Conservation (phyloP, 306 rosid genomes). For the Quercus wislizeni region DNA sequence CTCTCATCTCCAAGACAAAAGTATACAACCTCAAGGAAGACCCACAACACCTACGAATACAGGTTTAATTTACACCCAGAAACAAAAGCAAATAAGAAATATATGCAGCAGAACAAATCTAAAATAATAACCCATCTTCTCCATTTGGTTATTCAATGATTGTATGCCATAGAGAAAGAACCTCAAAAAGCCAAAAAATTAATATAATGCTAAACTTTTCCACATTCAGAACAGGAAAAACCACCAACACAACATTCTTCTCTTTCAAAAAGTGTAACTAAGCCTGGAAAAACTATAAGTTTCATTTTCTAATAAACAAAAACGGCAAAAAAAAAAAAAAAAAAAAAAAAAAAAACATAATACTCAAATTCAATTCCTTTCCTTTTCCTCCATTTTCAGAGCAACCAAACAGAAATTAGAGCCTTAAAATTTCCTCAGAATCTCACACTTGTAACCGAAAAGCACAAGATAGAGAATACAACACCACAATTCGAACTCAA, state of each 20-base stretch:
- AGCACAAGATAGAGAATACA: constrained; percentile 44
- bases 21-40: too few relatives aligned
- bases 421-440: constrained; percentile 31
- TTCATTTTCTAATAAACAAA: constrained; percentile 15
- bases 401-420: constrained; percentile 27
- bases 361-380: constrained; percentile 7
- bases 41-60: too few relatives aligned
- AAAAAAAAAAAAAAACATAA: constrained; percentile 1
- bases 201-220: background rate
- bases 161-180: background rate
- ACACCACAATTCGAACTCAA: constrained; percentile 41
- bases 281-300: constrained; percentile 1
- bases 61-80: background rate
- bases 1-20: too few relatives aligned
- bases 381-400: constrained; percentile 13
- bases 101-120: background rate
- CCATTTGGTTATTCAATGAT: background rate
- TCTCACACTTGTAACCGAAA: constrained; percentile 36
- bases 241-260: background rate
- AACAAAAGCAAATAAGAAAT: background rate
- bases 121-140: constrained; percentile 6
- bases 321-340: constrained; percentile 4
- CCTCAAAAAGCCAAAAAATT: background rate
- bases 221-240: background rate
- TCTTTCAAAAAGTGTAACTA: background rate